Conservation (phyloP, 495 filamentous ascomycete genomes). For the Penicillium paxilli region DNA sequence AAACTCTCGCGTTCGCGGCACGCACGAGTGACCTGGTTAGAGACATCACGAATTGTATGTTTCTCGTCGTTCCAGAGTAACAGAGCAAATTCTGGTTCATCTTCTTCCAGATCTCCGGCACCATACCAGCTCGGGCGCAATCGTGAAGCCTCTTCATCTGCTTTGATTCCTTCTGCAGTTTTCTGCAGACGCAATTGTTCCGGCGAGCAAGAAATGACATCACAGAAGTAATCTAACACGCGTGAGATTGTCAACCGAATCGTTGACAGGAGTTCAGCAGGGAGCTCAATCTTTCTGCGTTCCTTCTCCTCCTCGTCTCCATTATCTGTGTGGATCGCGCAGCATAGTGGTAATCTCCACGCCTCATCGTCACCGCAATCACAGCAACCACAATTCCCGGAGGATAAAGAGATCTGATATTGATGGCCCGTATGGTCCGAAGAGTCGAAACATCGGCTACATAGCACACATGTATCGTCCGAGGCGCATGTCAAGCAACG, state of each 20-base stretch:
- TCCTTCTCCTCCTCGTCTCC: slow-evolving; percentile 63
- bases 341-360: slow-evolving; percentile 84
- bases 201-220: slow-evolving; percentile 96
- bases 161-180: slow-evolving; percentile 71
- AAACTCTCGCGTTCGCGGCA: slow-evolving; percentile 71
- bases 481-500: slow-evolving; percentile 88
- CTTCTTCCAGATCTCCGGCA: slow-evolving; percentile 53
- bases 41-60: slow-evolving; percentile 90
- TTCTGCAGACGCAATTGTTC: slow-evolving; percentile 89
- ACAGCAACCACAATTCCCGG: slow-evolving; percentile 92
- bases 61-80: slow-evolving; percentile 98
- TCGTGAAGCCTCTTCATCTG: slow-evolving; percentile 79
- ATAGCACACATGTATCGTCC: slow-evolving; percentile 85
- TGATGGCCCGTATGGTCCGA: slow-evolving; percentile 95
- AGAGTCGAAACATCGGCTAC: slow-evolving; percentile 88
- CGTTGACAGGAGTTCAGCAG: slow-evolving; percentile 68
- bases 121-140: slow-evolving; percentile 74
- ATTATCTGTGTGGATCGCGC: slow-evolving; percentile 82
- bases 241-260: slow-evolving; percentile 83
- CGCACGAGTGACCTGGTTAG: slow-evolving; percentile 84
- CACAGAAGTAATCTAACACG: slow-evolving; percentile 89
- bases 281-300: slow-evolving; percentile 54
- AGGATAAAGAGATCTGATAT: slow-evolving; percentile 80
- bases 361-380: slow-evolving; percentile 96
- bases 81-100: slow-evolving; percentile 76